A percentile compares a stretch with the other conserved stretches of the same genome.
Conservation (phyloP, 208 protist species). For the Crithidia thermophila region DNA sequence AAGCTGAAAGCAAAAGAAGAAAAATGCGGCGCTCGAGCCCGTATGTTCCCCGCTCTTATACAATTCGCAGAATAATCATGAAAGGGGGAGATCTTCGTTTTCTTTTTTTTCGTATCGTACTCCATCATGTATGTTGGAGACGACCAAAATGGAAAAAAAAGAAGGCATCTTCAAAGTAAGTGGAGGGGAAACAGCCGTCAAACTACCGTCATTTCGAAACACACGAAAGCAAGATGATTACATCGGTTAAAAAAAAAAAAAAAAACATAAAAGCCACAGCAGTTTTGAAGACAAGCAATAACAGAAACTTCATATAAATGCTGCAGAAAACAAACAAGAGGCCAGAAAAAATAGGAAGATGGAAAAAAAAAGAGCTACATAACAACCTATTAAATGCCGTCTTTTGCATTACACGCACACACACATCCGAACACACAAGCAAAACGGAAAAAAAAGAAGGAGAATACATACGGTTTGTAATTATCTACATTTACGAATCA, state of each 20-base stretch:
- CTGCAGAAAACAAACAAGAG: constrained; percentile 6
- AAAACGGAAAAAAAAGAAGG: constrained; percentile 21
- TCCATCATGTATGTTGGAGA: neutral
- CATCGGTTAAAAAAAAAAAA: constrained; percentile 3
- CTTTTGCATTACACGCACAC: neutral
- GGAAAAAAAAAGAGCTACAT: constrained; percentile 3
- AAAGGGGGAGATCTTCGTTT: too few species aligned
- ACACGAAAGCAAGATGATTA: neutral
- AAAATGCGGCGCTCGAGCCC: too few species aligned
- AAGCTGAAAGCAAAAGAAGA: too few species aligned
- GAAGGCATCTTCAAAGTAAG: too few species aligned
- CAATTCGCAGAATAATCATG: too few species aligned
- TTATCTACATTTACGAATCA: too few species aligned
- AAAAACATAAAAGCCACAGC: neutral
- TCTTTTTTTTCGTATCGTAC: neutral
- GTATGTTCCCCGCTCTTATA: too few species aligned
- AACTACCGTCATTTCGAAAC: too few species aligned
- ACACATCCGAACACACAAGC: neutral
- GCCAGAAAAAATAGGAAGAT: constrained; percentile 13
- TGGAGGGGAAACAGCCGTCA: too few species aligned
- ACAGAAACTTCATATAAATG: constrained; percentile 15
- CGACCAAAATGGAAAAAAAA: neutral
- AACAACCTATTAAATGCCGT: neutral
- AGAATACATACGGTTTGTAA: too few species aligned
- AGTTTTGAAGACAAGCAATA: neutral